phyloP scores from a whole-genome alignment of 129 eudicot genomes.

The Kitagawia praeruptora region DNA sequence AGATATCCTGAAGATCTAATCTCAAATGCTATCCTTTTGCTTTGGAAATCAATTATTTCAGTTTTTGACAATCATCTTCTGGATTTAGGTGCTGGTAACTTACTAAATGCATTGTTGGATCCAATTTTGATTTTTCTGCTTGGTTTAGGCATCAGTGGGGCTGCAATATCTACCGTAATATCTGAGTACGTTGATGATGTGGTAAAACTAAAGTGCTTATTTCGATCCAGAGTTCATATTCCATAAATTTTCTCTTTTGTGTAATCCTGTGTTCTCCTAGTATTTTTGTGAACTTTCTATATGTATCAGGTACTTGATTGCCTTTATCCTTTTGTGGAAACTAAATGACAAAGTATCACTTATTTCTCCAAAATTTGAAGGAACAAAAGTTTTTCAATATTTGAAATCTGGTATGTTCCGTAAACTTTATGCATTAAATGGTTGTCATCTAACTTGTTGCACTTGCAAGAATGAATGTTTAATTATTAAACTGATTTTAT shows the following conservation, averaged over 20 bases:
- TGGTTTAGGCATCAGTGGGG: constrained; percentile 79
- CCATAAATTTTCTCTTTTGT: not conserved
- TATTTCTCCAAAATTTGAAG: constrained; percentile 57
- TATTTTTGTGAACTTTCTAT: constrained; percentile 10
- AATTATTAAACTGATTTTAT: not conserved
- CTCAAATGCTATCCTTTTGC: not conserved
- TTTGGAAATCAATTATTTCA: not conserved
- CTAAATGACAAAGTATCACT: constrained; percentile 63
- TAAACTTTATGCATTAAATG: not conserved
- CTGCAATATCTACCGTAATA: constrained; percentile 93
- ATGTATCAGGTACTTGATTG: constrained; percentile 61
- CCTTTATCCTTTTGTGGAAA: constrained; percentile 82
- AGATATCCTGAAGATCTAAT: not conserved
- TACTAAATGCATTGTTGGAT: constrained; percentile 71
- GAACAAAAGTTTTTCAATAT: constrained; percentile 50
- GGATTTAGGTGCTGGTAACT: constrained; percentile 74
- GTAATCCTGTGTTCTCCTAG: not conserved
- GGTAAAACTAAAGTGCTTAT: constrained; percentile 30
- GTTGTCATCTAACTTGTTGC: not conserved
- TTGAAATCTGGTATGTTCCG: constrained; percentile 69
- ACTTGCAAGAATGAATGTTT: not conserved
- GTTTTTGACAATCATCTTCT: constrained; percentile 6
- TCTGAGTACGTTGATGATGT: constrained; percentile 94
- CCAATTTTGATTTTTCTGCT: constrained; percentile 48
- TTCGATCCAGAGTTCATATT: constrained; percentile 8